These are phyloP conservation scores for Trichoderma gamsii DNA, from an alignment of 495 filamentous ascomycete species.

Conservation along the genomic window DNA sequence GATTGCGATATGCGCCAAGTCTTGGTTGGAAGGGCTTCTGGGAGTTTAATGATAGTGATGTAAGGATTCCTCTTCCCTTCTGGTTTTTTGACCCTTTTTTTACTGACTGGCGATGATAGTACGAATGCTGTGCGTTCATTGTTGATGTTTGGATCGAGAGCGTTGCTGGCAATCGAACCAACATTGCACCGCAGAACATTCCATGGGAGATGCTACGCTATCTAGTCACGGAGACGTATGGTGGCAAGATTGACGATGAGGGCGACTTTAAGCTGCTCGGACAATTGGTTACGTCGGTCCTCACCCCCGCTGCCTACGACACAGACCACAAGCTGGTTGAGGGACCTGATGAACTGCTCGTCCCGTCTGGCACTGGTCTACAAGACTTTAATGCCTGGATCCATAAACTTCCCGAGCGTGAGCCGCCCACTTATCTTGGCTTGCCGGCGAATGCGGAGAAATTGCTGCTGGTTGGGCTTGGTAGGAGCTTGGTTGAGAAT, in stretches of 20 bases:
- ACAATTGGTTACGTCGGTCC: slow-evolving; percentile 63
- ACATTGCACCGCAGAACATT: slow-evolving; percentile 86
- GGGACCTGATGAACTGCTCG: slow-evolving; percentile 53
- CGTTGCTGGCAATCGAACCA: slow-evolving; percentile 75
- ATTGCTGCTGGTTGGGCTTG: slow-evolving; percentile 82
- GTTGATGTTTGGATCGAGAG: slow-evolving; percentile 92
- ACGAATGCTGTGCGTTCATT: slow-evolving; percentile 93
- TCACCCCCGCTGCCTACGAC: slow-evolving; percentile 86
- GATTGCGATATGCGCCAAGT: slow-evolving; percentile 88
- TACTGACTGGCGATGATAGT: slow-evolving; percentile 46
- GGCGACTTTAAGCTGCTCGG: slow-evolving; percentile 72
- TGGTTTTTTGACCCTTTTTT: background rate
- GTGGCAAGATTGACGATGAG: slow-evolving; percentile 93
- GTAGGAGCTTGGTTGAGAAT: slow-evolving; percentile 77
- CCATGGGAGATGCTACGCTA: slow-evolving; percentile 97
- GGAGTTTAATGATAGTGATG: slow-evolving; percentile 99
- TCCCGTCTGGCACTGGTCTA: slow-evolving; percentile 74
- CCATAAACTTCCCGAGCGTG: slow-evolving; percentile 82
- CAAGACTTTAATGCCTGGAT: slow-evolving; percentile 91
- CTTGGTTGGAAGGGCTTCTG: slow-evolving; percentile 98
- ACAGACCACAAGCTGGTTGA: slow-evolving; percentile 83
- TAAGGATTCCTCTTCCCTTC: slow-evolving; percentile 46
- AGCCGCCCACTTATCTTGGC: slow-evolving; percentile 95
- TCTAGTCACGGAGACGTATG: slow-evolving; percentile 88
- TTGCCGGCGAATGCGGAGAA: slow-evolving; percentile 96